phyloP scores from a whole-genome alignment of 441 rosid genomes.

The Eutrema salsugineum region DNA sequence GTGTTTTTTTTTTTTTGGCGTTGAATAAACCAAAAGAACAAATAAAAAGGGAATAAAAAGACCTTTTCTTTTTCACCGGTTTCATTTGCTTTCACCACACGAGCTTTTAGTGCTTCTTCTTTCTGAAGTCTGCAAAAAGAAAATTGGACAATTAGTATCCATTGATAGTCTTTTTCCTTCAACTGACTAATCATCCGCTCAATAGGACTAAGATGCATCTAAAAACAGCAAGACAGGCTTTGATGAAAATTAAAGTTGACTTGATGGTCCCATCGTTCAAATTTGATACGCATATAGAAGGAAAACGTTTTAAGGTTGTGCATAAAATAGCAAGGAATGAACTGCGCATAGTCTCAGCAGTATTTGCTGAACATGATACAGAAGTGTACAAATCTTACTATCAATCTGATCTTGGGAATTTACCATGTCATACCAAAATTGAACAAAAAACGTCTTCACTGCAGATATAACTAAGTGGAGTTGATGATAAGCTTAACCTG shows the following conservation, averaged over 20 bases:
- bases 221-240: neutral
- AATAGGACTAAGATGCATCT: neutral
- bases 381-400: neutral
- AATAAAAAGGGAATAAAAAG: neutral
- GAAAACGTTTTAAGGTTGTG: neutral
- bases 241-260: neutral
- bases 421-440: neutral
- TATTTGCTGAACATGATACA: neutral
- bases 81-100: constrained; percentile 79
- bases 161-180: neutral
- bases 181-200: neutral
- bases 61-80: constrained; percentile 90
- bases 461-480: neutral
- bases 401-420: neutral
- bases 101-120: constrained; percentile 93
- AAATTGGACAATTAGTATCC: constrained; percentile 2
- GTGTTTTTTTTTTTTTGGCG: neutral
- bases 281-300: neutral
- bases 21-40: neutral
- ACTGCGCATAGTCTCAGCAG: neutral
- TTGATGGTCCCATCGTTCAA: neutral
- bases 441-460: neutral
- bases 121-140: constrained; percentile 68
- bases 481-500: constrained; percentile 41
- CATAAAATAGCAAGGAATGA: neutral